These are phyloP conservation scores for Xylaria nigripes DNA, from an alignment of 495 filamentous ascomycete species.

Conservation along the genomic window DNA sequence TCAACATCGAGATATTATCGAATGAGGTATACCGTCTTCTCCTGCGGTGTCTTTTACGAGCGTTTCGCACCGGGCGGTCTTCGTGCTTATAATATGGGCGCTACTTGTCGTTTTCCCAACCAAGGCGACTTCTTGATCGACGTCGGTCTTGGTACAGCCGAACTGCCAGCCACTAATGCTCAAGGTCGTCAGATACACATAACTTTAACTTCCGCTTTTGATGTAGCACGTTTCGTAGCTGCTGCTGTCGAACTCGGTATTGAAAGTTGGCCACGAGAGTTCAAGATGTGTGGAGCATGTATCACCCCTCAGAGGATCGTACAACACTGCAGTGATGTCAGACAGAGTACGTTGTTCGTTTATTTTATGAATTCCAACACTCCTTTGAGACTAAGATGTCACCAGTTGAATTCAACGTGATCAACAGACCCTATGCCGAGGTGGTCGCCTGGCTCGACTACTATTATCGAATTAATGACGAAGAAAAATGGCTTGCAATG, in stretches of 20 bases:
- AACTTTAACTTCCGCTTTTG: conserved; percentile 58
- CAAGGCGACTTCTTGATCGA: conserved; percentile 61
- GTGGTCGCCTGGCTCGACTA: conserved; percentile 35
- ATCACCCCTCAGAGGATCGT: conserved; percentile 48
- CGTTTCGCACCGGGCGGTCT: conserved; percentile 60
- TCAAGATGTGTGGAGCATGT: conserved; percentile 55
- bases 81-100: conserved; percentile 44
- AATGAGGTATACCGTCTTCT: conserved; percentile 59
- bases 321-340: conserved; percentile 33
- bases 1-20: conserved; percentile 32
- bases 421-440: conserved; percentile 32
- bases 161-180: conserved; percentile 46
- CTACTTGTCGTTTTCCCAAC: conserved; percentile 34
- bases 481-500: conserved; percentile 29
- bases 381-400: conserved; percentile 8
- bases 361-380: conserved; percentile 1
- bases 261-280: conserved; percentile 56
- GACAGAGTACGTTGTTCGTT: conserved; percentile 27
- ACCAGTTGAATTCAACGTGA: conserved; percentile 34
- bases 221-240: conserved; percentile 59
- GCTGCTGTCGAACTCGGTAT: conserved; percentile 52
- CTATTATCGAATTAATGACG: conserved; percentile 29
- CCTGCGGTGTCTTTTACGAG: conserved; percentile 71
- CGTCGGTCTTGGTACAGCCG: conserved; percentile 46
- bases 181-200: conserved; percentile 44